phyloP scores from a whole-genome alignment of 2,329 filamentous ascomycete genomes.

The Thelonectria blattea region DNA sequence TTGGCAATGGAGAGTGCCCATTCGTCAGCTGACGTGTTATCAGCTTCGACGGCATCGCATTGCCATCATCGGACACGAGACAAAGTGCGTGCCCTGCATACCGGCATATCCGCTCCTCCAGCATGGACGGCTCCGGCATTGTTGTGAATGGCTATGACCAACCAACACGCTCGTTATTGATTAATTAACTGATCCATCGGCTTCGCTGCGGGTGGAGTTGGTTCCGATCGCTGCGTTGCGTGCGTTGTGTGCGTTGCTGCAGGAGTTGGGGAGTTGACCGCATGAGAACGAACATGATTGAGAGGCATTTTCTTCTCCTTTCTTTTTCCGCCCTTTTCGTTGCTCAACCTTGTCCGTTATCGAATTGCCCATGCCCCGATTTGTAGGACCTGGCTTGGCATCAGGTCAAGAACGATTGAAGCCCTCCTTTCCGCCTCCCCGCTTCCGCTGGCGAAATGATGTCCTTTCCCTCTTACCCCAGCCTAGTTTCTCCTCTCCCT shows the following conservation, averaged over 20 bases:
- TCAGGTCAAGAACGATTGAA: not conserved
- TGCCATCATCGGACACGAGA: not conserved
- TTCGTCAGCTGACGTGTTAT: not conserved
- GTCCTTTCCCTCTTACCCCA: not conserved
- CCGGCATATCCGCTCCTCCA: not conserved
- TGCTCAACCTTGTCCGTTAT: not conserved
- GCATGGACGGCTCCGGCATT: not conserved
- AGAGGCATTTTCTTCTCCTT: not conserved
- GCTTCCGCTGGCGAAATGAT: not conserved
- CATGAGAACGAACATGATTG: constrained; percentile 1
- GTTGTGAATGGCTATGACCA: not conserved
- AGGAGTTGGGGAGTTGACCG: not conserved
- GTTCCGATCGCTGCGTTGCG: not conserved
- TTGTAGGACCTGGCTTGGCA: not conserved
- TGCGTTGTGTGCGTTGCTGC: not conserved
- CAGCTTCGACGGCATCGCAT: not conserved
- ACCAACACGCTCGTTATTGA: not conserved
- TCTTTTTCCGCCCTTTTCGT: not conserved
- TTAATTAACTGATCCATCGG: not conserved
- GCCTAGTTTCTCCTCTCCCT: not conserved
- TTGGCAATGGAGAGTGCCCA: too few species aligned
- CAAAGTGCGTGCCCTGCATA: not conserved
- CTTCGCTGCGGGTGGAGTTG: not conserved
- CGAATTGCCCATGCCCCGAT: not conserved
- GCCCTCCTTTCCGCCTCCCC: not conserved